A percentile compares a stretch with the other conserved stretches of the same genome.
phyloP scores from a whole-genome alignment of 345 rosid genomes.

The Geranium rotundifolium region DNA sequence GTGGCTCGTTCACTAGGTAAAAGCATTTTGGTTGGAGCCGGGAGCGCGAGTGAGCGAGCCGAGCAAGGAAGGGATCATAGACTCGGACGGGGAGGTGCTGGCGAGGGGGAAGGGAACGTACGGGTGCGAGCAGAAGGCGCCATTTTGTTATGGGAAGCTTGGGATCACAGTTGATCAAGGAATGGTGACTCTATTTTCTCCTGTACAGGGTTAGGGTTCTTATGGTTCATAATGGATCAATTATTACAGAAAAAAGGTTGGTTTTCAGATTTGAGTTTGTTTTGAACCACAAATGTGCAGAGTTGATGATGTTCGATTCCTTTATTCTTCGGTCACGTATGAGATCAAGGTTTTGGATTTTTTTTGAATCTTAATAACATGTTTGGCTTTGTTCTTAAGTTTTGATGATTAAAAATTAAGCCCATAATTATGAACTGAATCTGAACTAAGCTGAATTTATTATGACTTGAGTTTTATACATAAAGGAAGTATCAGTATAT shows the following conservation, averaged over 20 bases:
- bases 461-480: too few species aligned
- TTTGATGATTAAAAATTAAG: too few species aligned
- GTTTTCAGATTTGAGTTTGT: neutral
- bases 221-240: too few species aligned
- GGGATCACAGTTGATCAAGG: constrained; percentile 73
- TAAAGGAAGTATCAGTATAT: too few species aligned
- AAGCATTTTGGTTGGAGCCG: constrained; percentile 76
- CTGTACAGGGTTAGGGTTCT: constrained; percentile 16
- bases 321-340: too few species aligned
- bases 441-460: too few species aligned
- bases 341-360: too few species aligned
- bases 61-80: constrained; percentile 75
- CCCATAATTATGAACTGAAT: too few species aligned
- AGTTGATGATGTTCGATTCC: neutral
- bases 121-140: constrained; percentile 30
- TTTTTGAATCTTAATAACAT: too few species aligned
- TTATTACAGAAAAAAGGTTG: neutral
- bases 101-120: constrained; percentile 67
- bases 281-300: neutral
- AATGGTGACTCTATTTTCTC: constrained; percentile 73
- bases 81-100: constrained; percentile 82
- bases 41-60: constrained; percentile 45
- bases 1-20: constrained; percentile 39
- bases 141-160: constrained; percentile 60
- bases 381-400: too few species aligned